Base-by-base conservation (phyloP, 108 stramenopile genomes). In the Stephanodiscus minutulus region DNA sequence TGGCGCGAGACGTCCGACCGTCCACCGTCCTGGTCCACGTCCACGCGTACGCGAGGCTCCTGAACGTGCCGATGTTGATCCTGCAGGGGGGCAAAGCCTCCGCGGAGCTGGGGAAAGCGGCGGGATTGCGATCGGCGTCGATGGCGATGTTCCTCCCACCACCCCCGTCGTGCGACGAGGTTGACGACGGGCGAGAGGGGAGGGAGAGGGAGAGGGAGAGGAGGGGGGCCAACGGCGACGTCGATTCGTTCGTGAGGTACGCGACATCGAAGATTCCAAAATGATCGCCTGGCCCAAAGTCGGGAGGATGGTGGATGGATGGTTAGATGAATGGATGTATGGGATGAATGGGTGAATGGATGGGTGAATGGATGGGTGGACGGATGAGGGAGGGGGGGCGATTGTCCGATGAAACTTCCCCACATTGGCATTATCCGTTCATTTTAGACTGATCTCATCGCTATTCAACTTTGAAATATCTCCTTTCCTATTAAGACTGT, bases 1-100 rank as follows among this genome's bases (percentile, higher is more conserved):
- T 87, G 63, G 74, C 88, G 28, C 55, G 85, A 13, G 90, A 91
- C 54, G 78, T 87, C 5, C 81, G 88, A 18, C 90, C 90, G 27
- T 80, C 90, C 28, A 86, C 86, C 0, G 80, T 87, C 33, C 70
- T 86, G 35, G 36, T 77, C 0, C 85, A 87, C 55, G 71, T 88
- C 35, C 79, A 87, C 37, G 77, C 81, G 10, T 58, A 87, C 46
- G 76, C 68, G 13, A 55, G 63, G 13, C 3, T 66, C 3, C 47
- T 59, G 33, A 56, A 37, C 12, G 66, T 86, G 52, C 84, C 84
- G 2, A 46, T 82, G 3, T 22, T 91, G 46, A 49, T 91, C 1
- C 63, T 91, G 6, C 88, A 86, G 24, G 39, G 39, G 8, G 88
- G 88, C 6, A 89, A 76, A 33, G 84, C 91, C 8, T 88, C 91